Evolutionary conservation across 2,329 filamentous ascomycete species (phyloP).

Genomic region (Pseudohalonectria lignicola): DNA sequence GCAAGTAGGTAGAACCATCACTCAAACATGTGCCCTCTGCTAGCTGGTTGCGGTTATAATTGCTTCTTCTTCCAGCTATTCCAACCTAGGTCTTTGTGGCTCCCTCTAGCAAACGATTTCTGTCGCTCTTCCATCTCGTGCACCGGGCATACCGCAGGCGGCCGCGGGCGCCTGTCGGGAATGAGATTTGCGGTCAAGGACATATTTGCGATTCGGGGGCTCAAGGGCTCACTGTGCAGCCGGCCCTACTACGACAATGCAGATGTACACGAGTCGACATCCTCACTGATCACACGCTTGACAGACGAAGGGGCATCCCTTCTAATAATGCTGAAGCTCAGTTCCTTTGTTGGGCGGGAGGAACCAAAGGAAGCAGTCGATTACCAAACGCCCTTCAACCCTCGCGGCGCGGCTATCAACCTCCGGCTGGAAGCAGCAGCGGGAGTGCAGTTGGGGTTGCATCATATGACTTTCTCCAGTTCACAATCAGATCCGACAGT

Average conservation of each 20-base stretch:
- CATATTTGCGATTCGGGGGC: constrained; percentile 41
- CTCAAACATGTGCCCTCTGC: not conserved
- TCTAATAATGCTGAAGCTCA: not conserved
- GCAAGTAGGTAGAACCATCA: not conserved
- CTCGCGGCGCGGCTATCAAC: constrained; percentile 31
- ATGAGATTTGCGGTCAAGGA: constrained; percentile 49
- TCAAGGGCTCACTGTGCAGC: constrained; percentile 42
- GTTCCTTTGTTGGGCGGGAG: constrained; percentile 30
- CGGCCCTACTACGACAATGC: constrained; percentile 36
- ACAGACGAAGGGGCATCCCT: constrained; percentile 40
- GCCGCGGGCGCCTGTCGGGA: constrained; percentile 35
- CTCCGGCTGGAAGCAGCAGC: constrained; percentile 11
- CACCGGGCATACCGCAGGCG: not conserved
- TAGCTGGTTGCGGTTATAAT: not conserved
- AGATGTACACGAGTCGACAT: not conserved
- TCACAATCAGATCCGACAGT: constrained; percentile 19
- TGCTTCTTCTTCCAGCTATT: not conserved
- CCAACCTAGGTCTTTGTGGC: not conserved
- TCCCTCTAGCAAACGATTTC: not conserved
- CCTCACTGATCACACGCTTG: constrained; percentile 38
- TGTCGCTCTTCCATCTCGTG: not conserved
- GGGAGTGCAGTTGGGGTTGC: constrained; percentile 22
- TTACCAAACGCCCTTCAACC: constrained; percentile 27
- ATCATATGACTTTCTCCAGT: constrained; percentile 20
- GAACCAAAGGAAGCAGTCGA: constrained; percentile 32